Conservation (phyloP, 129 eudicot species). For the Chrysanthemum makinoi region DNA sequence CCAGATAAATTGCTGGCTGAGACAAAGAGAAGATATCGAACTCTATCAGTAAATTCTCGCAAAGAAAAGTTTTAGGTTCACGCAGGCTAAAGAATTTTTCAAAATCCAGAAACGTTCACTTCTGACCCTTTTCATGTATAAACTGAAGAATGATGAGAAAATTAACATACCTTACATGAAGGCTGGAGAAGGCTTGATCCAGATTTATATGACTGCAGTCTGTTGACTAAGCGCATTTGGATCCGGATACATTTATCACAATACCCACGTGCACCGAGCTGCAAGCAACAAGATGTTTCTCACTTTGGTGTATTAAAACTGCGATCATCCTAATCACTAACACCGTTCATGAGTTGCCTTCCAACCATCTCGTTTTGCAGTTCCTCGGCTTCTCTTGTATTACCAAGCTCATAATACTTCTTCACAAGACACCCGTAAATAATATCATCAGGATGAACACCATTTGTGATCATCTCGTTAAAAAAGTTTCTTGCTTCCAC, state of each 20-base stretch:
- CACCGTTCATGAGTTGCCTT: constrained; percentile 32
- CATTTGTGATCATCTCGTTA: constrained; percentile 70
- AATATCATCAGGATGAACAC: constrained; percentile 68
- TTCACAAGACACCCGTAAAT: constrained; percentile 60
- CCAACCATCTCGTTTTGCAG: constrained; percentile 64
- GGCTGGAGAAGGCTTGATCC: too few relatives aligned
- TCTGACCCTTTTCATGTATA: too few relatives aligned
- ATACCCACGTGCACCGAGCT: not conserved
- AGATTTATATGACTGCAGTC: too few relatives aligned
- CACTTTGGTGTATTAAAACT: constrained; percentile 1
- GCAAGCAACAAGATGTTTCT: constrained; percentile 11
- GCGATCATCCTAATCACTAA: not conserved
- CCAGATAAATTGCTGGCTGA: not conserved
- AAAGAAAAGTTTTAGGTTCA: too few relatives aligned
- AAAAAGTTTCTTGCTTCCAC: constrained; percentile 50
- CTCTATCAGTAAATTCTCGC: not conserved
- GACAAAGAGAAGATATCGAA: not conserved
- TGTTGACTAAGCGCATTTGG: too few relatives aligned
- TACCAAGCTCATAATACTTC: constrained; percentile 63
- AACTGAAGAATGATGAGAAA: too few relatives aligned
- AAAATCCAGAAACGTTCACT: too few relatives aligned
- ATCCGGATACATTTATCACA: too few relatives aligned
- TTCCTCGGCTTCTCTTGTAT: constrained; percentile 54
- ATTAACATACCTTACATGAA: too few relatives aligned
- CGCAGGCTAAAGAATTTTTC: too few relatives aligned